phyloP scores from a whole-genome alignment of 805 yeast species.

The Vanderwaltozyma polyspora region DNA sequence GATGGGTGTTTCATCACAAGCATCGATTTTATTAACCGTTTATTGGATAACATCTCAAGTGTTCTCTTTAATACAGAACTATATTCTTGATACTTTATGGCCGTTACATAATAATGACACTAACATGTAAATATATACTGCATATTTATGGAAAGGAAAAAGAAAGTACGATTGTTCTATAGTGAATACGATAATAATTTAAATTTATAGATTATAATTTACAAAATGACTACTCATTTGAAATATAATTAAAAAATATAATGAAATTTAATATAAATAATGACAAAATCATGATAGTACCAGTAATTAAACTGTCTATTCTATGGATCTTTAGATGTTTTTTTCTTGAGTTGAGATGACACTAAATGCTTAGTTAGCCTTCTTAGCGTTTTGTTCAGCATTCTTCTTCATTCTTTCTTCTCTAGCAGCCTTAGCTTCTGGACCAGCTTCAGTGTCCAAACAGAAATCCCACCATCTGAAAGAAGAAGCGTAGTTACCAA shows the following conservation, averaged over 20 bases:
- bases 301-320: too few relatives aligned
- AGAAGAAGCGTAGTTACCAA: slow-evolving; percentile 88
- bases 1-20: slow-evolving; percentile 77
- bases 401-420: slow-evolving; percentile 49
- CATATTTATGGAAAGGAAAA: too few relatives aligned
- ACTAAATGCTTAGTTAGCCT: slow-evolving; percentile 11
- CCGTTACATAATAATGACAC: slow-evolving; percentile 31
- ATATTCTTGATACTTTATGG: slow-evolving; percentile 50
- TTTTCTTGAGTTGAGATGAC: too few relatives aligned
- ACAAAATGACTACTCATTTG: too few relatives aligned
- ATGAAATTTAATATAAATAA: too few relatives aligned
- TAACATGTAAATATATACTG: slow-evolving; percentile 3
- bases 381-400: slow-evolving; percentile 39
- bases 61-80: slow-evolving; percentile 67
- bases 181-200: too few relatives aligned
- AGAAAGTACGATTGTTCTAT: too few relatives aligned
- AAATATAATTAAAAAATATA: too few relatives aligned
- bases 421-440: slow-evolving; percentile 63
- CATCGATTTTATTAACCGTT: slow-evolving; percentile 70
- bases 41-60: slow-evolving; percentile 86
- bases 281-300: too few relatives aligned
- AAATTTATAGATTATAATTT: too few relatives aligned
- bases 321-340: too few relatives aligned
- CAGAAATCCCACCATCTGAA: slow-evolving; percentile 94
- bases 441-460: slow-evolving; percentile 84